Percentiles rank a stretch among this genome's conserved stretches.
Conservation (phyloP, 768 basidiomycete species). For the Sporobolomyces phaffii region DNA sequence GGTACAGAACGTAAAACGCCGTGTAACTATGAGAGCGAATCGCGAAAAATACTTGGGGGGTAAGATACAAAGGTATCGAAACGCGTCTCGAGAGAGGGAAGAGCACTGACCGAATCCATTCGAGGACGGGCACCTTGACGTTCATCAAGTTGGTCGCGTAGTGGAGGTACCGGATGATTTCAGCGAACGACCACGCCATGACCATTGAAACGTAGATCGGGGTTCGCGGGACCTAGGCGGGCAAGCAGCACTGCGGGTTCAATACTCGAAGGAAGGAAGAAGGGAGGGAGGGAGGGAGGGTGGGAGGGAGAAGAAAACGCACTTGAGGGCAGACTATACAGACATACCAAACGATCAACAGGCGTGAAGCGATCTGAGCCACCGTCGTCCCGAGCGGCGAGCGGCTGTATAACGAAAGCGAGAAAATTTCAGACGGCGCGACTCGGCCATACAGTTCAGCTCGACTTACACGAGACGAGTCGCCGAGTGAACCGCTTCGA, state of each 20-base stretch:
- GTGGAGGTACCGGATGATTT: constrained; percentile 84
- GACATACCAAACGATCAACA: constrained; percentile 82
- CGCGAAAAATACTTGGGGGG: too few species aligned
- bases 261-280: too few species aligned
- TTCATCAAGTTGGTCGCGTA: constrained; percentile 67
- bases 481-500: constrained; percentile 77
- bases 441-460: constrained; percentile 58
- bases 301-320: constrained; percentile 41
- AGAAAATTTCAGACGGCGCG: constrained; percentile 66
- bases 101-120: constrained; percentile 46
- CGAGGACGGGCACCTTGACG: constrained; percentile 48
- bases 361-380: constrained; percentile 75
- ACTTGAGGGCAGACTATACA: constrained; percentile 61
- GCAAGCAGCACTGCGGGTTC: background rate
- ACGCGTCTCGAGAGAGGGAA: background rate
- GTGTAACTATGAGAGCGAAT: too few species aligned
- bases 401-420: constrained; percentile 61
- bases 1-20: constrained; percentile 89
- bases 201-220: constrained; percentile 87
- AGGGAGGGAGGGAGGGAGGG: too few species aligned
- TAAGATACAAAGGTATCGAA: too few species aligned
- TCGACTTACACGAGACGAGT: constrained; percentile 68
- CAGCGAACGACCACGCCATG: constrained; percentile 83
- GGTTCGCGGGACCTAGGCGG: constrained; percentile 54
- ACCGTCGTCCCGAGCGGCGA: constrained; percentile 69